phyloP scores from a whole-genome alignment of 257 asterid species.

The Salvia miltiorrhiza region DNA sequence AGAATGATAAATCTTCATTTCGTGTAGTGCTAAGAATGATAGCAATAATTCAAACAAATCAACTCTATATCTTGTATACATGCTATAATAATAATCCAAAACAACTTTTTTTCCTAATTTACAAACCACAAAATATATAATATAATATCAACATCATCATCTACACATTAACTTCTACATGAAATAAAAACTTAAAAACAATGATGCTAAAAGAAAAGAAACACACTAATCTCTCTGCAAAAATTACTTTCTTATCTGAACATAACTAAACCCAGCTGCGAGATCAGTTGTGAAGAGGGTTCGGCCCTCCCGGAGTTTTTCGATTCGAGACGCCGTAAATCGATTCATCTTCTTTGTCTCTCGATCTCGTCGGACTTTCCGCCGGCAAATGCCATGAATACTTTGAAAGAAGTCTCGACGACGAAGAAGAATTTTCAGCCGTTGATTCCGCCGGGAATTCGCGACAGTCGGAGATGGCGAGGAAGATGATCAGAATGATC shows the following conservation, averaged over 20 bases:
- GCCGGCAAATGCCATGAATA: conserved; percentile 31
- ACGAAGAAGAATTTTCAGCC: conserved; percentile 7
- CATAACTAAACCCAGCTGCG: background rate
- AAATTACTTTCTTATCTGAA: conserved; percentile 18
- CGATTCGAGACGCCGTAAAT: conserved; percentile 34
- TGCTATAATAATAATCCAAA: conserved; percentile 3
- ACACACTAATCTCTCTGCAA: conserved; percentile 29
- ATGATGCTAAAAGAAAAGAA: background rate
- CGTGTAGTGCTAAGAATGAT: background rate
- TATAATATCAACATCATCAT: conserved; percentile 24
- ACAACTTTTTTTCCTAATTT: background rate
- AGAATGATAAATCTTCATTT: background rate
- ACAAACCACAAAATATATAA: conserved; percentile 4
- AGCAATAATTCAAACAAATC: background rate
- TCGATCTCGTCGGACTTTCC: conserved; percentile 26
- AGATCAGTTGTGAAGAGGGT: conserved; percentile 54
- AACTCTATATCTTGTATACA: conserved; percentile 12
- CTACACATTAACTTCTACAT: conserved; percentile 29
- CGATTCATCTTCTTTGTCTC: conserved; percentile 18
- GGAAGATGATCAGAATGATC: conserved; percentile 25
- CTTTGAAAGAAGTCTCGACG: conserved; percentile 14
- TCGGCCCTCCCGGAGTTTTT: conserved; percentile 53
- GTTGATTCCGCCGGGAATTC: conserved; percentile 4
- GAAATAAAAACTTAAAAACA: background rate
- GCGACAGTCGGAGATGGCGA: conserved; percentile 24